Evolutionary conservation across 2,329 filamentous ascomycete species (phyloP).

Genomic region (Alternaria viburni): DNA sequence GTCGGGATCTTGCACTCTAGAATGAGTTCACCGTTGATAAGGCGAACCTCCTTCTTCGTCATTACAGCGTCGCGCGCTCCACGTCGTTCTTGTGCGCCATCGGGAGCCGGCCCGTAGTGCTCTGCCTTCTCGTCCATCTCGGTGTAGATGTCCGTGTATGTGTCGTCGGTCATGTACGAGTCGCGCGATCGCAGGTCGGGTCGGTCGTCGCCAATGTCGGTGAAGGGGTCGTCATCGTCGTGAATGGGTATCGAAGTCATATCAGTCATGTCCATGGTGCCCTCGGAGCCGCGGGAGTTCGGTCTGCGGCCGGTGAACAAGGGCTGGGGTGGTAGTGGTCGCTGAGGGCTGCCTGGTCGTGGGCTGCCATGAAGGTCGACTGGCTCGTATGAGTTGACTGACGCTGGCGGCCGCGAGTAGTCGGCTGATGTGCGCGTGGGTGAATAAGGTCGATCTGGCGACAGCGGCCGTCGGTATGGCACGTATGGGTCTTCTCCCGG

Average conservation of each 20-base stretch:
- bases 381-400: slow-evolving; percentile 79
- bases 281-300: slow-evolving; percentile 51
- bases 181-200: slow-evolving; percentile 67
- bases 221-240: slow-evolving; percentile 72
- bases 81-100: slow-evolving; percentile 83
- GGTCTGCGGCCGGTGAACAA: slow-evolving; percentile 69
- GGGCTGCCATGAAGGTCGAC: slow-evolving; percentile 88
- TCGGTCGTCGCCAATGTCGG: slow-evolving; percentile 63
- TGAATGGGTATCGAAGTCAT: slow-evolving; percentile 74
- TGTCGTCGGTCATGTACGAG: slow-evolving; percentile 67
- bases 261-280: slow-evolving; percentile 68
- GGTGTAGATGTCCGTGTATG: slow-evolving; percentile 59
- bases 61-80: slow-evolving; percentile 87
- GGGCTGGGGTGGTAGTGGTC: slow-evolving; percentile 87
- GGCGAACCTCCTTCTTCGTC: slow-evolving; percentile 89
- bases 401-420: slow-evolving; percentile 73
- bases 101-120: slow-evolving; percentile 86
- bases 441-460: slow-evolving; percentile 64
- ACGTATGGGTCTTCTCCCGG: slow-evolving; percentile 67
- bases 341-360: slow-evolving; percentile 82
- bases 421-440: slow-evolving; percentile 63
- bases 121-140: slow-evolving; percentile 67
- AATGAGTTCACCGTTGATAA: slow-evolving; percentile 97
- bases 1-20: slow-evolving; percentile 99
- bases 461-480: slow-evolving; percentile 59